Percentiles rank a stretch among this genome's conserved stretches.
phyloP scores from a whole-genome alignment of 1,139 yeast species.

The Komagataea norvegica region DNA sequence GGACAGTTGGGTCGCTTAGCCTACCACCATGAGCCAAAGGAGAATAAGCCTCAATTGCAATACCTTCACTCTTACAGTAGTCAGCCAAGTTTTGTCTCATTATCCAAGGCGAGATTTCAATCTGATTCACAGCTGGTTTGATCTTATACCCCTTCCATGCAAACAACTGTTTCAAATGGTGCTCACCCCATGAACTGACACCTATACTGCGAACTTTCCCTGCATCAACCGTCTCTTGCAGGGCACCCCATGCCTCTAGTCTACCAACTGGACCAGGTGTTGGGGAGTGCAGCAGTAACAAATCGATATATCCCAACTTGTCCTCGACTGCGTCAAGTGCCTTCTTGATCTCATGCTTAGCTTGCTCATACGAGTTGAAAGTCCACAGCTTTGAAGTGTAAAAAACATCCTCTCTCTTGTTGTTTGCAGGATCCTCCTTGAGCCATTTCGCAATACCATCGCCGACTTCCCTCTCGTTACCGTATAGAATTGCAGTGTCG shows the following conservation, averaged over 20 bases:
- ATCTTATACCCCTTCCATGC: conserved; percentile 38
- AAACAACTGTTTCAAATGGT: conserved; percentile 37
- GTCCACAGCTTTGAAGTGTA: conserved; percentile 70
- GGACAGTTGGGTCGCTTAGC: conserved; percentile 25
- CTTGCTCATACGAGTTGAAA: conserved; percentile 48
- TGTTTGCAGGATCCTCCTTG: conserved; percentile 39
- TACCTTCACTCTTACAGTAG: conserved; percentile 39
- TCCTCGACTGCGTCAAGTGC: conserved; percentile 47
- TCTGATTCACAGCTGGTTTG: conserved; percentile 51
- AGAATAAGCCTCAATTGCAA: conserved; percentile 47
- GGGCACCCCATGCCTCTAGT: conserved; percentile 36
- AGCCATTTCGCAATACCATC: conserved; percentile 50
- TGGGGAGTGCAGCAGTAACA: conserved; percentile 48
- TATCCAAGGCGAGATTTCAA: conserved; percentile 54
- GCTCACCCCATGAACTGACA: conserved; percentile 46
- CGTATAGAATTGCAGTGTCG: conserved; percentile 57
- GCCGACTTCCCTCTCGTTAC: conserved; percentile 52
- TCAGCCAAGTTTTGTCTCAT: conserved; percentile 58
- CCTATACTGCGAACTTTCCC: conserved; percentile 40
- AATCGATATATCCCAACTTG: conserved; percentile 42
- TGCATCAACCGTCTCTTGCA: conserved; percentile 31
- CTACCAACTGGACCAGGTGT: conserved; percentile 41
- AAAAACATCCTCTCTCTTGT: conserved; percentile 55
- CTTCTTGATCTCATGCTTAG: conserved; percentile 48
- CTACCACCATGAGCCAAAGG: conserved; percentile 50